Percentiles rank a stretch among this genome's conserved stretches.
phyloP scores from a whole-genome alignment of 805 yeast genomes.

The Hanseniaspora nectarophila region DNA sequence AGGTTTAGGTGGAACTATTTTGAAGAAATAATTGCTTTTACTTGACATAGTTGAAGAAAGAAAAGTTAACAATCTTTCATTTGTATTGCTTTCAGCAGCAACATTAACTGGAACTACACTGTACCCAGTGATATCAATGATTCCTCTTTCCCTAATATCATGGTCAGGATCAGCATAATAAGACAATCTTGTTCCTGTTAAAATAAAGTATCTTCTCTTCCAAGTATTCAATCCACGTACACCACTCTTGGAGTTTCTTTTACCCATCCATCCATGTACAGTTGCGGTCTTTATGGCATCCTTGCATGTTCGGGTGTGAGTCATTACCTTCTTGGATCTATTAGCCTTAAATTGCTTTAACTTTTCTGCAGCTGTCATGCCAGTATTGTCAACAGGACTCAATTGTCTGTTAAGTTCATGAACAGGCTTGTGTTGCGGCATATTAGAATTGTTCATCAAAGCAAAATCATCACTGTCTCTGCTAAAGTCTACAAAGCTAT shows the following conservation, averaged over 20 bases:
- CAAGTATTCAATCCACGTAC: conserved; percentile 77
- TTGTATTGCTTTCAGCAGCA: conserved; percentile 41
- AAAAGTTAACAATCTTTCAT: conserved; percentile 72
- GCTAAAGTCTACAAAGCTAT: background rate
- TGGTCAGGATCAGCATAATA: conserved; percentile 59
- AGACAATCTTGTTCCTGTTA: conserved; percentile 87
- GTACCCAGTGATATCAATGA: conserved; percentile 92
- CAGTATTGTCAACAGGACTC: background rate
- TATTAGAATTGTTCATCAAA: background rate
- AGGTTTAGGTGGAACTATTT: conserved; percentile 91
- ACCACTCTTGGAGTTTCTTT: conserved; percentile 42
- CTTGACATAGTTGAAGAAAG: conserved; percentile 83
- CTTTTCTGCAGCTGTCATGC: background rate
- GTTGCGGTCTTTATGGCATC: conserved; percentile 67
- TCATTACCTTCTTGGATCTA: background rate
- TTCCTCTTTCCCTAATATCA: conserved; percentile 78
- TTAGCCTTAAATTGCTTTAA: background rate
- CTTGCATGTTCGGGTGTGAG: conserved; percentile 39
- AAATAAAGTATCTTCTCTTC: conserved; percentile 72
- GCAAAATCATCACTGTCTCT: background rate
- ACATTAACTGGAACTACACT: conserved; percentile 52
- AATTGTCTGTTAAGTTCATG: background rate
- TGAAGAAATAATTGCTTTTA: conserved; percentile 85
- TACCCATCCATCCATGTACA: conserved; percentile 91
- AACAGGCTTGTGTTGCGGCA: background rate